Conservation (phyloP, 2,329 filamentous ascomycete genomes). For the Penicillium sp. region DNA sequence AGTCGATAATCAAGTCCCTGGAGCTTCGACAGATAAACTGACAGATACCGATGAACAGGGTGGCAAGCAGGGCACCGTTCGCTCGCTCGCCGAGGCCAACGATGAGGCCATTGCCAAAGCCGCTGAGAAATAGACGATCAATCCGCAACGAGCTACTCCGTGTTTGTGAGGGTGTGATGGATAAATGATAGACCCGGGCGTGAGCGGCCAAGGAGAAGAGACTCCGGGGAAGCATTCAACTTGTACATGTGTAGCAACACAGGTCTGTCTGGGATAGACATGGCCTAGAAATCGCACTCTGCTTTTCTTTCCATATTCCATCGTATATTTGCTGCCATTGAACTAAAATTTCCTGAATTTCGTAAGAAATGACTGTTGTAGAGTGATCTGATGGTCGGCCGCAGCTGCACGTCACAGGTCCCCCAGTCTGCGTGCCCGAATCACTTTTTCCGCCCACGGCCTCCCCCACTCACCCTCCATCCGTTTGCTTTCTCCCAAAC, state of each 20-base stretch:
- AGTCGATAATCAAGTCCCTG: constrained; percentile 5
- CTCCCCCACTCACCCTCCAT: constrained; percentile 17
- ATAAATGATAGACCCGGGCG: constrained; percentile 21
- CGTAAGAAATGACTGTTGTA: background rate
- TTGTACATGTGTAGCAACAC: constrained; percentile 42
- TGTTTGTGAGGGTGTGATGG: constrained; percentile 12
- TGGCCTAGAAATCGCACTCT: constrained; percentile 26
- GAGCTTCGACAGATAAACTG: constrained; percentile 25
- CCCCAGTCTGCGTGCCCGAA: constrained; percentile 15
- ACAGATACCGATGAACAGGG: constrained; percentile 59
- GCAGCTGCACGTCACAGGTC: constrained; percentile 24
- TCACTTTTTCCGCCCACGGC: constrained; percentile 23
- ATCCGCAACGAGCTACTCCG: background rate
- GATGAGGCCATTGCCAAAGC: constrained; percentile 47
- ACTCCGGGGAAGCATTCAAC: constrained; percentile 19
- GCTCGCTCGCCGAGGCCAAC: constrained; percentile 65
- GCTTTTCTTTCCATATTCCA: constrained; percentile 20
- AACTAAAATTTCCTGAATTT: background rate
- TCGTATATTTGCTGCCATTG: constrained; percentile 3
- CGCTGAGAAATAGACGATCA: constrained; percentile 42
- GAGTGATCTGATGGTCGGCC: constrained; percentile 5
- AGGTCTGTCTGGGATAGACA: constrained; percentile 32
- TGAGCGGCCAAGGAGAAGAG: constrained; percentile 14
- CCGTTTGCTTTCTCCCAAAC: constrained; percentile 8
- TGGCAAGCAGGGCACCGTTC: constrained; percentile 89